A percentile compares a stretch with the other conserved stretches of the same genome.
phyloP scores from a whole-genome alignment of 495 filamentous ascomycete genomes.

The Aspergillus heteromorphus region DNA sequence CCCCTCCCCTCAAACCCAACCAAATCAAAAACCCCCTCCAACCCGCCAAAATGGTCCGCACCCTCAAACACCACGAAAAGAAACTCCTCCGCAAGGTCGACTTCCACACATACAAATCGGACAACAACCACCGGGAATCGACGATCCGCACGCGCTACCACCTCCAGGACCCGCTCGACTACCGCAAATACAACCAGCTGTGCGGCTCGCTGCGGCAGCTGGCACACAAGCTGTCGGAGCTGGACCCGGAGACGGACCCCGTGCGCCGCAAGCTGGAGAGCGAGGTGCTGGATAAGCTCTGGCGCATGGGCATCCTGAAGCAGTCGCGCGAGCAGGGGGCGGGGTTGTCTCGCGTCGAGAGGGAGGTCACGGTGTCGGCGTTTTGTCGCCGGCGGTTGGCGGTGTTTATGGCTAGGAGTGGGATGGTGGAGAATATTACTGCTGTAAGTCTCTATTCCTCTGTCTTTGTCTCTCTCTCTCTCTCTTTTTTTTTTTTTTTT shows the following conservation, averaged over 20 bases:
- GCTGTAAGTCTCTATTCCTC: too few species aligned
- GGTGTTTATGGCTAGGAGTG: constrained; percentile 79
- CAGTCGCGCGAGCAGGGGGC: constrained; percentile 52
- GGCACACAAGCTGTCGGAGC: constrained; percentile 74
- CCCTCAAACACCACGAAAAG: constrained; percentile 89
- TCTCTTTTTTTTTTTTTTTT: constrained; percentile 9
- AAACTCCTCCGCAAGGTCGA: constrained; percentile 88
- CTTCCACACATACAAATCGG: constrained; percentile 88
- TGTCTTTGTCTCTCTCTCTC: constrained; percentile 10
- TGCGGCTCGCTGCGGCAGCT: constrained; percentile 81
- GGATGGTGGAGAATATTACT: constrained; percentile 85
- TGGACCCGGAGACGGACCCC: constrained; percentile 70
- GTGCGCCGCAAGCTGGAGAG: constrained; percentile 74
- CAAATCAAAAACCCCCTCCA: not conserved
- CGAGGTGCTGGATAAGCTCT: constrained; percentile 80
- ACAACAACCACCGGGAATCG: constrained; percentile 77
- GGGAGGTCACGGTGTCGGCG: constrained; percentile 76
- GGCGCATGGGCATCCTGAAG: constrained; percentile 81
- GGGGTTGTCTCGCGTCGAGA: constrained; percentile 74
- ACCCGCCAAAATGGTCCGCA: constrained; percentile 68
- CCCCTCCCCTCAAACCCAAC: not conserved
- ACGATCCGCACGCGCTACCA: constrained; percentile 76
- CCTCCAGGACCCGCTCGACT: constrained; percentile 81
- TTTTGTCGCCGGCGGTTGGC: constrained; percentile 75
- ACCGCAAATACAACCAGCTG: constrained; percentile 81